Conservation (phyloP, 257 asterid species). For the Osmanthus fragrans region DNA sequence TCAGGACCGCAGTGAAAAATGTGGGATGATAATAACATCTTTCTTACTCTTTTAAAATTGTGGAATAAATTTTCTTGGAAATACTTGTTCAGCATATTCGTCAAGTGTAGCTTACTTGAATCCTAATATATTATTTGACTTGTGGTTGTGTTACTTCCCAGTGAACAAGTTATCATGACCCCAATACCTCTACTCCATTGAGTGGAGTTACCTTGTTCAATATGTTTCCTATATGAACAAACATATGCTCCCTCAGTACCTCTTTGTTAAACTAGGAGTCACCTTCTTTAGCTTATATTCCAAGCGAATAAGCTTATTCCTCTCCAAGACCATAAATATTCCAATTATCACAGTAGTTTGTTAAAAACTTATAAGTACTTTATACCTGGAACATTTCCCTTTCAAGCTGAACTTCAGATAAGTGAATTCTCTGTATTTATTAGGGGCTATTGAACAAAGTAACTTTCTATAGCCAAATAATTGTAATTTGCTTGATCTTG, state of each 20-base stretch:
- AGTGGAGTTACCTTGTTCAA: neutral
- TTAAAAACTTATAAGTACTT: no score
- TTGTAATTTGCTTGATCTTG: neutral
- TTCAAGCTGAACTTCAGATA: neutral
- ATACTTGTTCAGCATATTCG: neutral
- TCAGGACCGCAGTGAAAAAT: neutral
- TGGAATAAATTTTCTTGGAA: neutral
- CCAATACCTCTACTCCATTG: neutral
- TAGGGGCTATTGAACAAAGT: neutral
- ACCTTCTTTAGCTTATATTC: neutral
- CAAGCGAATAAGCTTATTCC: neutral
- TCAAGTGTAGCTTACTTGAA: neutral
- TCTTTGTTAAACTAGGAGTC: neutral
- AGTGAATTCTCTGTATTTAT: neutral
- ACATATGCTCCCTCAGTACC: neutral
- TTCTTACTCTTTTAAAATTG: neutral
- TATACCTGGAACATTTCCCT: neutral
- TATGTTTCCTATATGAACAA: neutral
- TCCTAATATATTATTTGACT: neutral
- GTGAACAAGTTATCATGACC: neutral
- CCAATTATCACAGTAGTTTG: neutral
- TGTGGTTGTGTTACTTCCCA: neutral
- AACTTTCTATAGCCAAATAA: neutral
- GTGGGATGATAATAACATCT: neutral
- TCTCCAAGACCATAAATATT: neutral